These are phyloP conservation scores for Auricularia sp. DNA, from an alignment of 768 basidiomycete species.

Conservation along the genomic window DNA sequence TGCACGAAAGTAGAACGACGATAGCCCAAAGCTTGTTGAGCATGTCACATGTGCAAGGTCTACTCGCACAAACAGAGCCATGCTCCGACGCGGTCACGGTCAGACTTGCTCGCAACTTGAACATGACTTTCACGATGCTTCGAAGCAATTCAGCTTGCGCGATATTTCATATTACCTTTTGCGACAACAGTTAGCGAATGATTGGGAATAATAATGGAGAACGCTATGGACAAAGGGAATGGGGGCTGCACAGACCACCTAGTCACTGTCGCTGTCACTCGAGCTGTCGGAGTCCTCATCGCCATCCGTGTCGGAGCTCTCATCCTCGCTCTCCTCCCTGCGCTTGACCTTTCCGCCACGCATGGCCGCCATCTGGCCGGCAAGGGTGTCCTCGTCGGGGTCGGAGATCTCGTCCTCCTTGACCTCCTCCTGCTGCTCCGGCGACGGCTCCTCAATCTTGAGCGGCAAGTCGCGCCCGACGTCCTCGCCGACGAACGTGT, in stretches of 20 bases:
- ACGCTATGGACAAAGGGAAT: no score
- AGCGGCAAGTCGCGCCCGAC: conserved; percentile 66
- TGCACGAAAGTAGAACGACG: no score
- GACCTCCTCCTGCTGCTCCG: conserved; percentile 45
- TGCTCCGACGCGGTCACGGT: no score
- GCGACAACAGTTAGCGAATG: no score
- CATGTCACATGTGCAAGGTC: no score
- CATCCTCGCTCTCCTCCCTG: conserved; percentile 42
- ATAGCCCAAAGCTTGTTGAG: no score
- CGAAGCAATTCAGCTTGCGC: no score
- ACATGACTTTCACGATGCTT: no score
- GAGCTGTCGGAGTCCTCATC: conserved; percentile 40
- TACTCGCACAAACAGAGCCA: no score
- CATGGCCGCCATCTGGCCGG: conserved; percentile 97
- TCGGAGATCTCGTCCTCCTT: conserved; percentile 94
- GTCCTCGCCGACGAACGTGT: conserved; percentile 83
- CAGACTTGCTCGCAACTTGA: no score
- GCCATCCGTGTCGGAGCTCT: conserved; percentile 38
- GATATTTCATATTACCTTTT: no score
- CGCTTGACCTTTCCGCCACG: conserved; percentile 80
- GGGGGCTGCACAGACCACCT: background rate
- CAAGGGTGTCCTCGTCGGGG: conserved; percentile 91
- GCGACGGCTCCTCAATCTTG: conserved; percentile 67
- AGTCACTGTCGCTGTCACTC: conserved; percentile 38
- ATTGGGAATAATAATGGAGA: no score